Evolutionary conservation across 1,284 basidiomycete species (phyloP).

Genomic region (Tremellales sp.): DNA sequence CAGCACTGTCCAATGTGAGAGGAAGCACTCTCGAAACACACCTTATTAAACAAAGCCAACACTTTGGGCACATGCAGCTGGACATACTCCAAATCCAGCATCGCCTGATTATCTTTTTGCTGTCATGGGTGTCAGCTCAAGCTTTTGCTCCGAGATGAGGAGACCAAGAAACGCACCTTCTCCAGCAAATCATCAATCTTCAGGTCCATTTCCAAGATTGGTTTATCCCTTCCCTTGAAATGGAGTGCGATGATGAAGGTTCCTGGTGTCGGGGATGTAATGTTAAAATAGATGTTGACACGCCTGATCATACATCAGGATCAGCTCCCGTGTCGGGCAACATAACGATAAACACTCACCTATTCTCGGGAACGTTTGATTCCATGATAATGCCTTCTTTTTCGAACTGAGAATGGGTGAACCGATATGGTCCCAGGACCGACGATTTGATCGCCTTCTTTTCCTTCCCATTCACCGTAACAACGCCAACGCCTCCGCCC

Average conservation of each 20-base stretch:
- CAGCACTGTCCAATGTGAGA: too few species aligned
- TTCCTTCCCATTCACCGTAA: slow-evolving; percentile 94
- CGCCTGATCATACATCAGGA: slow-evolving; percentile 56
- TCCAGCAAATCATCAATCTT: slow-evolving; percentile 98
- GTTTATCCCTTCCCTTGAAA: slow-evolving; percentile 98
- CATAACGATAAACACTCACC: slow-evolving; percentile 55
- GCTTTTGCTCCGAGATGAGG: neutral
- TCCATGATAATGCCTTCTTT: slow-evolving; percentile 99
- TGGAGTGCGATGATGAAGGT: slow-evolving; percentile 98
- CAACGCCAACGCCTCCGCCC: slow-evolving; percentile 85
- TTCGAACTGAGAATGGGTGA: slow-evolving; percentile 95
- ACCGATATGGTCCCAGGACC: slow-evolving; percentile 89
- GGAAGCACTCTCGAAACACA: too few species aligned
- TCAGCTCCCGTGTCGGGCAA: neutral
- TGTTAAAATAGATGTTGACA: slow-evolving; percentile 97
- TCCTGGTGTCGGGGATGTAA: slow-evolving; percentile 93
- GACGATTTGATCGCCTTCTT: slow-evolving; percentile 83
- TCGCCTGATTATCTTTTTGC: slow-evolving; percentile 98
- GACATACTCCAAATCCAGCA: slow-evolving; percentile 94
- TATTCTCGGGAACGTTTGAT: slow-evolving; percentile 95
- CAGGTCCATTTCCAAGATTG: slow-evolving; percentile 98
- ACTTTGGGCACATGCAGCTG: slow-evolving; percentile 96
- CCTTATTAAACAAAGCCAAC: slow-evolving; percentile 83
- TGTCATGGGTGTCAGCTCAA: slow-evolving; percentile 43
- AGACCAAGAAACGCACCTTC: slow-evolving; percentile 58